Conservation (phyloP, 164 flowering plant genomes). For the Saururus chinensis region DNA sequence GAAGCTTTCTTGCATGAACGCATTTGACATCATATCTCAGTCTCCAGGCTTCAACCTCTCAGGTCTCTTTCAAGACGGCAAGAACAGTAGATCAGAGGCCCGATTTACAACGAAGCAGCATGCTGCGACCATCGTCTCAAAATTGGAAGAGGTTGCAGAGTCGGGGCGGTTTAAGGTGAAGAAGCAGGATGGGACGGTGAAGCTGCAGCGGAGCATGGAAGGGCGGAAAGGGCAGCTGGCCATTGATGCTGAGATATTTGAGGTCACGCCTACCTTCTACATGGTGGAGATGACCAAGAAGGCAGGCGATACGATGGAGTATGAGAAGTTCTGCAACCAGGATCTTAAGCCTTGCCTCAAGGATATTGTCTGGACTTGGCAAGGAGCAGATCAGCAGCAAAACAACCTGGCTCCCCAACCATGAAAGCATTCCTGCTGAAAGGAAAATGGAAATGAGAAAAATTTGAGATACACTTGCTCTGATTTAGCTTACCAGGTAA, state of each 20-base stretch:
- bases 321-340: conserved; percentile 29
- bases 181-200: conserved; percentile 32
- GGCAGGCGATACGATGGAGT: conserved; percentile 40
- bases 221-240: conserved; percentile 41
- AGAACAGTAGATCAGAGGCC: conserved; percentile 10
- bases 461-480: too few relatives aligned
- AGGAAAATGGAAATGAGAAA: too few relatives aligned
- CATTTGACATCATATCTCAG: conserved; percentile 40
- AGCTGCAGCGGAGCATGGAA: conserved; percentile 21
- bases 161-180: conserved; percentile 22
- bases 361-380: conserved; percentile 35
- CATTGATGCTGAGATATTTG: conserved; percentile 45
- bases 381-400: conserved; percentile 14
- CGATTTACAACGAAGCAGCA: conserved; percentile 25
- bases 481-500: too few relatives aligned
- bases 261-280: conserved; percentile 30
- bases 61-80: conserved; percentile 25
- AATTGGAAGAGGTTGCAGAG: conserved; percentile 33
- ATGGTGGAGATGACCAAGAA: conserved; percentile 37
- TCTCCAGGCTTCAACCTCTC: conserved; percentile 38
- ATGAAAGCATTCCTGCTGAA: too few relatives aligned
- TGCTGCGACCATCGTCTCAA: conserved; percentile 32
- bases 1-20: conserved; percentile 29
- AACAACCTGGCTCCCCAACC: neutral
- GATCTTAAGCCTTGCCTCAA: conserved; percentile 38